Conservation (phyloP, 1,284 basidiomycete species). For the Somion occarium region DNA sequence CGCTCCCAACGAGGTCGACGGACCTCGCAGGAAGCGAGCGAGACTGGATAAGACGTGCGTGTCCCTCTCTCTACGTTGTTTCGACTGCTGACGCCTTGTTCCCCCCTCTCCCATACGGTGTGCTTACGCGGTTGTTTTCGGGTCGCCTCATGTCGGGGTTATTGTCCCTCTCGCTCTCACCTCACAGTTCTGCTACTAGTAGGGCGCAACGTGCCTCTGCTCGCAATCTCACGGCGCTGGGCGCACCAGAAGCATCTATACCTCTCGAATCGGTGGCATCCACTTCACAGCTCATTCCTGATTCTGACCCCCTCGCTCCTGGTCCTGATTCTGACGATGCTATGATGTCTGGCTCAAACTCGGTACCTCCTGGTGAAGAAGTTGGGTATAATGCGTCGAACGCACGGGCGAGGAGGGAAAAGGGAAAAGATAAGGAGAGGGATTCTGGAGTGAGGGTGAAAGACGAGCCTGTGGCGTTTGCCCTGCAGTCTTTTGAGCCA, state of each 20-base stretch:
- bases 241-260: constrained; percentile 34
- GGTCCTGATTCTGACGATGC: constrained; percentile 44
- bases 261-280: constrained; percentile 30
- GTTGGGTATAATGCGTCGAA: constrained; percentile 12
- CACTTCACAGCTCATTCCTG: constrained; percentile 33
- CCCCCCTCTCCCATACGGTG: constrained; percentile 12
- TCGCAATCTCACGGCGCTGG: constrained; percentile 51
- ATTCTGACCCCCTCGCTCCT: constrained; percentile 37
- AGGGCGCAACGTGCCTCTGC: constrained; percentile 73
- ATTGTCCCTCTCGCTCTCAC: constrained; percentile 3
- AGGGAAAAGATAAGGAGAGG: constrained; percentile 65
- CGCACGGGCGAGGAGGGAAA: constrained; percentile 30
- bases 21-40: constrained; percentile 64
- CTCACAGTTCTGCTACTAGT: constrained; percentile 46
- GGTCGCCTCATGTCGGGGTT: constrained; percentile 9
- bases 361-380: constrained; percentile 46
- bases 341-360: constrained; percentile 55
- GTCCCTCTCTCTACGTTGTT: constrained; percentile 5
- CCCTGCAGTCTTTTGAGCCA: constrained; percentile 22
- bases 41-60: constrained; percentile 69
- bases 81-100: constrained; percentile 15
- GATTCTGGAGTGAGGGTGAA: constrained; percentile 56
- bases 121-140: constrained; percentile 6
- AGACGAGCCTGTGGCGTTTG: constrained; percentile 54
- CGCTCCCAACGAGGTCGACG: constrained; percentile 54